Percentiles rank a stretch among this genome's conserved stretches.
phyloP scores from a whole-genome alignment of 257 asterid genomes.

The Dorcoceras hygrometricum region DNA sequence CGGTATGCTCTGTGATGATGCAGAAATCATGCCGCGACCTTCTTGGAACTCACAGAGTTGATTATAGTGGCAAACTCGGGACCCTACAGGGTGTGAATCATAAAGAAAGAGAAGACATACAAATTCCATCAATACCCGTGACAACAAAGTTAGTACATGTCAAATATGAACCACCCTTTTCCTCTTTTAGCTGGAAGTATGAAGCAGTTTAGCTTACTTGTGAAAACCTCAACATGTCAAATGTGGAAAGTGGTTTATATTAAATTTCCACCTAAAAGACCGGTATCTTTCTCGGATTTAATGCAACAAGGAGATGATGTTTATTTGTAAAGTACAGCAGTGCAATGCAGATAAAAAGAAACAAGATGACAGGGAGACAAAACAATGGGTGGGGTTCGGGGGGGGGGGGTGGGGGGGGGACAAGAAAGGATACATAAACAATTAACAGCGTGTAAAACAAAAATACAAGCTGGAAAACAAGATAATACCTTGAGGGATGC shows the following conservation, averaged over 20 bases:
- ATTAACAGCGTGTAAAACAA: not conserved
- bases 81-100: constrained; percentile 47
- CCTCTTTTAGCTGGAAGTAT: not conserved
- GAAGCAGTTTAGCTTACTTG: not conserved
- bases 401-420: too few relatives aligned
- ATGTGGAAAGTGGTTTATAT: not conserved
- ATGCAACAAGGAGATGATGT: not conserved
- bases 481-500: constrained; percentile 85
- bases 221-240: too few relatives aligned
- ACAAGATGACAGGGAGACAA: too few relatives aligned
- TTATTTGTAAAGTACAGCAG: not conserved
- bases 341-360: not conserved
- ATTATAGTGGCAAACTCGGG: constrained; percentile 87
- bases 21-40: constrained; percentile 68
- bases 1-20: constrained; percentile 1
- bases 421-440: not conserved
- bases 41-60: constrained; percentile 91
- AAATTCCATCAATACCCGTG: not conserved
- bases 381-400: too few relatives aligned
- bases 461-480: not conserved
- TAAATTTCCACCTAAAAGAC: not conserved
- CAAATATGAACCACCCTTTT: not conserved
- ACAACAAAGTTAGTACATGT: not conserved
- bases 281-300: not conserved
- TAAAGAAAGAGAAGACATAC: constrained; percentile 5